phyloP scores from a whole-genome alignment of 2,329 filamentous ascomycete genomes.

The Penicillium sclerotigenum region DNA sequence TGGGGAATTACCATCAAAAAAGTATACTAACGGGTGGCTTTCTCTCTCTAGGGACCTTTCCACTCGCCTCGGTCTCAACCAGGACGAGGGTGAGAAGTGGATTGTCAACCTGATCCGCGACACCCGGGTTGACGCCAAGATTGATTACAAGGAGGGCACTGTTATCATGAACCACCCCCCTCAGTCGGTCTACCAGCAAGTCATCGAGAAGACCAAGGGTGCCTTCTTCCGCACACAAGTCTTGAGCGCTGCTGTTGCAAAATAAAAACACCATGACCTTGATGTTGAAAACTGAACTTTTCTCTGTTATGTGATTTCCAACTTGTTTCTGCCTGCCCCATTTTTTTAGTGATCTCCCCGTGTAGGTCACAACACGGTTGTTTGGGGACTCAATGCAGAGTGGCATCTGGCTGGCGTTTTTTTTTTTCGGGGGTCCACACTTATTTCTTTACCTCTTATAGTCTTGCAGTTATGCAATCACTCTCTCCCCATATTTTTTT shows the following conservation, averaged over 20 bases:
- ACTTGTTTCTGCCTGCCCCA: slow-evolving; percentile 32
- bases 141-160: slow-evolving; percentile 97
- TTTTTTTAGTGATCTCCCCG: slow-evolving; percentile 32
- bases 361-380: slow-evolving; percentile 30
- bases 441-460: slow-evolving; percentile 27
- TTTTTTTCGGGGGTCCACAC: slow-evolving; percentile 39
- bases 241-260: slow-evolving; percentile 60
- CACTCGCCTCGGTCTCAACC: slow-evolving; percentile 81
- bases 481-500: slow-evolving; percentile 26
- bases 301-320: slow-evolving; percentile 33
- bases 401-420: slow-evolving; percentile 45
- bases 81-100: slow-evolving; percentile 99
- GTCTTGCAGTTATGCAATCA: slow-evolving; percentile 22
- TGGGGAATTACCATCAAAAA: background rate
- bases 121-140: slow-evolving; percentile 96
- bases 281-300: slow-evolving; percentile 28
- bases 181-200: slow-evolving; percentile 97
- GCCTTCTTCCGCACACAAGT: slow-evolving; percentile 98
- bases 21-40: background rate
- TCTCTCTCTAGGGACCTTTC: slow-evolving; percentile 68
- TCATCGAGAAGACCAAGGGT: slow-evolving; percentile 98
- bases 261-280: slow-evolving; percentile 38
- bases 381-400: slow-evolving; percentile 37
- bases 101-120: slow-evolving; percentile 99
- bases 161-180: slow-evolving; percentile 99